These are phyloP conservation scores for Fragaria ananassa DNA, from an alignment of 306 rosid species.

Conservation along the genomic window DNA sequence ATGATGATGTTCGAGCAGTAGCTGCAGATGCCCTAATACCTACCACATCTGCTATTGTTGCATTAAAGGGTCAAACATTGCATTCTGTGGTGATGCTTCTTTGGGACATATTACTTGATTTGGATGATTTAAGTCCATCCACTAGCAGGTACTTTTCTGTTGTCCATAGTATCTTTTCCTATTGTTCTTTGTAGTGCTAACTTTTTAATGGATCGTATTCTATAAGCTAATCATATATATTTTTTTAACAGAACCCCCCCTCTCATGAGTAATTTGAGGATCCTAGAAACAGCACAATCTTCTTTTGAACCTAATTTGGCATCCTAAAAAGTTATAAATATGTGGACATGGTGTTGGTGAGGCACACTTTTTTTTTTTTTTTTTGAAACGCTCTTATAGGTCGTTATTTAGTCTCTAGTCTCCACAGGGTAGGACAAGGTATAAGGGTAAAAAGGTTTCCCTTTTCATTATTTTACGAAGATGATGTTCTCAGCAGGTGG, in stretches of 20 bases:
- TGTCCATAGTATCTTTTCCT: not conserved
- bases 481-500: not conserved
- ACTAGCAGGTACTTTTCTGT: slow-evolving; percentile 79
- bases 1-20: slow-evolving; percentile 97
- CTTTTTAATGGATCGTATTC: not conserved
- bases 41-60: slow-evolving; percentile 76
- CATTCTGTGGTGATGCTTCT: slow-evolving; percentile 86
- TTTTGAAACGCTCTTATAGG: not conserved
- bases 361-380: no score
- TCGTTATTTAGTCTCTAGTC: not conserved
- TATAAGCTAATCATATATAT: not conserved
- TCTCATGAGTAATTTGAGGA: no score
- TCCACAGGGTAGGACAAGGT: not conserved
- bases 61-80: slow-evolving; percentile 66
- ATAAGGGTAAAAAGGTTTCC: not conserved
- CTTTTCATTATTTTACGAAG: not conserved
- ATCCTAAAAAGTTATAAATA: no score
- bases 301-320: no score
- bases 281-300: no score
- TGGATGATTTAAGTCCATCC: slow-evolving; percentile 98
- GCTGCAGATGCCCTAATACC: slow-evolving; percentile 99
- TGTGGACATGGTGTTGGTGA: no score
- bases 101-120: slow-evolving; percentile 95
- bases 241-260: no score
- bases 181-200: not conserved